Evolutionary conservation across 164 flowering plant species (phyloP).

Genomic region (Pachysandra terminalis): DNA sequence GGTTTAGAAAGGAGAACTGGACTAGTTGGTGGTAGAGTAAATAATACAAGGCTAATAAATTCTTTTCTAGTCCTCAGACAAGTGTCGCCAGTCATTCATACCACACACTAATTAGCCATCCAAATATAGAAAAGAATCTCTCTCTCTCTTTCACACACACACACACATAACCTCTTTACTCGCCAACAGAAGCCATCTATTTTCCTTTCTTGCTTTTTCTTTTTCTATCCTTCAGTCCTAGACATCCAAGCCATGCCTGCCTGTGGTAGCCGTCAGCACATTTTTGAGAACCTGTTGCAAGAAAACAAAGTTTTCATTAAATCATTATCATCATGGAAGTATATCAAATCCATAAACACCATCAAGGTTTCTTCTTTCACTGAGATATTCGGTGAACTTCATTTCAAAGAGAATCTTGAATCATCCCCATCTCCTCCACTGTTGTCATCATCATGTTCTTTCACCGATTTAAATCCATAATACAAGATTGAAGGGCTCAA

Average conservation of each 20-base stretch:
- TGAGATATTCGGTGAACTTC: slow-evolving; percentile 79
- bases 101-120: too few species aligned
- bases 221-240: not conserved
- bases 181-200: not conserved
- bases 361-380: slow-evolving; percentile 40
- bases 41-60: too few species aligned
- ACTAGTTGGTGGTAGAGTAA: too few species aligned
- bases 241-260: slow-evolving; percentile 47
- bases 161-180: not conserved
- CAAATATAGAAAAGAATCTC: too few species aligned
- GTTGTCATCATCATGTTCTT: slow-evolving; percentile 13
- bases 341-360: slow-evolving; percentile 35
- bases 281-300: slow-evolving; percentile 58
- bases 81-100: too few species aligned
- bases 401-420: slow-evolving; percentile 43
- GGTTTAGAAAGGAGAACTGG: too few species aligned
- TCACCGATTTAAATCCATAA: slow-evolving; percentile 2
- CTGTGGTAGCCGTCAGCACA: slow-evolving; percentile 60
- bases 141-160: not conserved
- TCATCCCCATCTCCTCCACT: slow-evolving; percentile 1
- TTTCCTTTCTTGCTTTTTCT: not conserved
- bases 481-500: not conserved
- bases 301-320: slow-evolving; percentile 50
- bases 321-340: slow-evolving; percentile 50
- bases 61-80: too few species aligned